phyloP scores from a whole-genome alignment of 805 yeast genomes.

The Ogataea pignaliae region DNA sequence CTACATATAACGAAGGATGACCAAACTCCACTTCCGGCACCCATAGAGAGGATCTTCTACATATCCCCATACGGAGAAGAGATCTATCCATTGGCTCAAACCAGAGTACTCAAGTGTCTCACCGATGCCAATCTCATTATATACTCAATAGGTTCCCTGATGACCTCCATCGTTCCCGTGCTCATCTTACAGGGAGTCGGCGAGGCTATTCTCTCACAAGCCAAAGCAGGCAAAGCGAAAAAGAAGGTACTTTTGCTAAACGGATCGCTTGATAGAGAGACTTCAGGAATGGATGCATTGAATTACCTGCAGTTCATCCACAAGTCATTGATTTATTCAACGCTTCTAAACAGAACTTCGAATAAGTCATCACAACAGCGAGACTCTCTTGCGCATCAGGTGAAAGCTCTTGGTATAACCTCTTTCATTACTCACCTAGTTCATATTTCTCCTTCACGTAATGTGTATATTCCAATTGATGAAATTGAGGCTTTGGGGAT shows the following conservation, averaged over 20 bases:
- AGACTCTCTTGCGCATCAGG: too few relatives aligned
- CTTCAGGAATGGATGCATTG: conserved; percentile 57
- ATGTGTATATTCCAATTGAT: conserved; percentile 45
- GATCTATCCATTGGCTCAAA: conserved; percentile 68
- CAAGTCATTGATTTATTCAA: conserved; percentile 53
- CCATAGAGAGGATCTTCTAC: conserved; percentile 69
- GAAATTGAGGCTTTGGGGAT: conserved; percentile 41
- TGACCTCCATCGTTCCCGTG: conserved; percentile 84
- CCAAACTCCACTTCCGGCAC: conserved; percentile 62
- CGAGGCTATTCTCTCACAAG: conserved; percentile 39
- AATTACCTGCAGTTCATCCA: conserved; percentile 55
- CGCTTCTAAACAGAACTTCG: conserved; percentile 18
- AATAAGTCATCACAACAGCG: conserved; percentile 29
- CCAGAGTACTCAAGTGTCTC: conserved; percentile 52
- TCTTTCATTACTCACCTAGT: conserved; percentile 60
- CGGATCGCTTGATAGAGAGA: conserved; percentile 77
- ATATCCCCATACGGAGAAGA: conserved; percentile 88
- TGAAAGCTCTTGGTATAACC: conserved; percentile 3
- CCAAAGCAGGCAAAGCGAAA: conserved; percentile 14
- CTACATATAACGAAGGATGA: conserved; percentile 62
- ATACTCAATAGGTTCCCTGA: conserved; percentile 81
- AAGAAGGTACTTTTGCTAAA: conserved; percentile 64
- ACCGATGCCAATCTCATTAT: conserved; percentile 50
- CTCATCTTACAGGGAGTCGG: conserved; percentile 71
- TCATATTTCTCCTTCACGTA: conserved; percentile 43